Evolutionary conservation across 495 filamentous ascomycete genomes (phyloP).

Genomic region (Daldinia childiae): DNA sequence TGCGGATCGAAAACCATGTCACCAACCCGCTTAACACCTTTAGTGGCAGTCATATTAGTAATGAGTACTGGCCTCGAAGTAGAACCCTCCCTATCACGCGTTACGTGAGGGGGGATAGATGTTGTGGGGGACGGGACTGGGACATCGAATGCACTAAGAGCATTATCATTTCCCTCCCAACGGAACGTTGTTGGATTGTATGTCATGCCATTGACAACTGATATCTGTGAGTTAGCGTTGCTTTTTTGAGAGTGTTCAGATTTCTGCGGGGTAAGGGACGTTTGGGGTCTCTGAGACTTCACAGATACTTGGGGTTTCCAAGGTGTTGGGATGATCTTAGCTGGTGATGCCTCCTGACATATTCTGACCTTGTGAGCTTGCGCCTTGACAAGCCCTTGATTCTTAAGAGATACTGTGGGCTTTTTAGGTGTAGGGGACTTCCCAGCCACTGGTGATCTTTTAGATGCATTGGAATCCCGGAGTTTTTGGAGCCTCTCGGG

Average conservation of each 20-base stretch:
- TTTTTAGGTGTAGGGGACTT: slow-evolving; percentile 19
- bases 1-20: slow-evolving; percentile 98
- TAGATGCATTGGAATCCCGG: slow-evolving; percentile 1
- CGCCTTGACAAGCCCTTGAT: not conserved
- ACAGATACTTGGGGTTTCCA: slow-evolving; percentile 5
- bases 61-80: slow-evolving; percentile 92
- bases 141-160: slow-evolving; percentile 76
- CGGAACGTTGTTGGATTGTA: slow-evolving; percentile 86
- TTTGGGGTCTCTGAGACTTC: slow-evolving; percentile 19
- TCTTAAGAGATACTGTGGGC: not conserved
- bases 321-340: slow-evolving; percentile 4
- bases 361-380: slow-evolving; percentile 2
- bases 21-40: slow-evolving; percentile 88
- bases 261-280: not conserved
- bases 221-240: slow-evolving; percentile 37
- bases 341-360: not conserved
- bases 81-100: slow-evolving; percentile 62
- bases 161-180: slow-evolving; percentile 97
- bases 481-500: slow-evolving; percentile 15
- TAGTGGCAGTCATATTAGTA: slow-evolving; percentile 77
- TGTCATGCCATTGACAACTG: slow-evolving; percentile 91
- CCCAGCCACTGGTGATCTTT: slow-evolving; percentile 8
- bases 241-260: slow-evolving; percentile 12
- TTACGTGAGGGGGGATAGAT: slow-evolving; percentile 56
- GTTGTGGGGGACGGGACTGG: slow-evolving; percentile 59